Base-by-base conservation (phyloP, 2,329 filamentous ascomycete species). In the Claviceps quebecensis region DNA sequence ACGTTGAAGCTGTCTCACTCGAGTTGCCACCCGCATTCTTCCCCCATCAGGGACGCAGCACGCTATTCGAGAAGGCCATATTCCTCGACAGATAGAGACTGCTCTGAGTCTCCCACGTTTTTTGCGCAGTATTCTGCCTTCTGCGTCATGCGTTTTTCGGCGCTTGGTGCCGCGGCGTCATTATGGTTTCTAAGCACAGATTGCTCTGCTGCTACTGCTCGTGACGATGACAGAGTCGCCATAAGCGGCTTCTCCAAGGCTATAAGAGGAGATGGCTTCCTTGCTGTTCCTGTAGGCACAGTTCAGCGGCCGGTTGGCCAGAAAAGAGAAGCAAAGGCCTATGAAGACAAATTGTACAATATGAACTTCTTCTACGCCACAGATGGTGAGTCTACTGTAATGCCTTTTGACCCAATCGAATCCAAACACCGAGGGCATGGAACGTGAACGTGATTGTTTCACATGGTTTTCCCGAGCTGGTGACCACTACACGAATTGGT, bases 351-450 rank as follows among this genome's bases (percentile, higher is more conserved):
- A 16, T 55, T 71, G 29, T 56, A 64, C 11, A 71, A 71, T 46
- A 62, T 53, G 52, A 59, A 69, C 13, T 67, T 63, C 48, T 70
- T 69, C 50, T 71, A 71, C 48, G 61, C 67, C 5, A 66, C 67
- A 8, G 59, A 69, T 14, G 53, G 68, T 70, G 52, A 57, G 67
- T 48, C 17, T n/a, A 26, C 14, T 29, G 26, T 29, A 29, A 29
- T 29, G 9, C 26, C 26, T 11, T 9, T 29, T 29, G 26, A 11
- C 8, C 4, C 8, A 11, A 29, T 29, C 9, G 26, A 4, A 29
- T 8, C 26, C 8, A 11, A 29, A 1, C 8, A 9, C 26, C 8
- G 8, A 29, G 26, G 26, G 4, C 26, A 29, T 29, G 26, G 8
- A 11, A 29, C 3, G 26, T 29, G 8, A 11, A 29, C 3, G 26